phyloP scores from a whole-genome alignment of 768 basidiomycete genomes.

The Inosperma sp. region DNA sequence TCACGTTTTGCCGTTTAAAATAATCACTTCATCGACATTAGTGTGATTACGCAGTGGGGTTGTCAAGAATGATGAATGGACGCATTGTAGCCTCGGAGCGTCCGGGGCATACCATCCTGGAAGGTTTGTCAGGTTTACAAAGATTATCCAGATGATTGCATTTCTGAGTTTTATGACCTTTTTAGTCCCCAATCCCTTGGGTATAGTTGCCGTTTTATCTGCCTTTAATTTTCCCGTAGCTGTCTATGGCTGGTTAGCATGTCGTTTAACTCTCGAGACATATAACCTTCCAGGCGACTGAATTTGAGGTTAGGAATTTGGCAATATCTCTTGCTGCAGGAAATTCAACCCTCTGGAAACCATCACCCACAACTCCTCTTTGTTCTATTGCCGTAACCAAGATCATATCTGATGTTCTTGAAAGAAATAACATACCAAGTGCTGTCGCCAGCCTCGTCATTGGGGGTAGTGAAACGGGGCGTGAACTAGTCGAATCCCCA shows the following conservation, averaged over 20 bases:
- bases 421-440: slow-evolving; percentile 77
- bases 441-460: slow-evolving; percentile 80
- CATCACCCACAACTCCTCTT: slow-evolving; percentile 82
- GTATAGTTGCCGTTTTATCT: slow-evolving; percentile 66
- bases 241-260: slow-evolving; percentile 77
- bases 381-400: slow-evolving; percentile 89
- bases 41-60: slow-evolving; percentile 93
- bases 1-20: slow-evolving; percentile 5
- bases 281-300: slow-evolving; percentile 4
- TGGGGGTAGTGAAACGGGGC: slow-evolving; percentile 78
- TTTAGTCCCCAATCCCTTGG: slow-evolving; percentile 85
- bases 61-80: slow-evolving; percentile 94
- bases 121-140: slow-evolving; percentile 46
- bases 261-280: not conserved
- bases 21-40: slow-evolving; percentile 27
- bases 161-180: no score
- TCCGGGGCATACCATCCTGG: slow-evolving; percentile 85
- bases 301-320: slow-evolving; percentile 63
- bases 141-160: no score
- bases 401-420: slow-evolving; percentile 76
- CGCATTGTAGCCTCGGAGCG: slow-evolving; percentile 83
- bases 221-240: slow-evolving; percentile 98
- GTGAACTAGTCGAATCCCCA: slow-evolving; percentile 66
- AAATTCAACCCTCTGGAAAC: slow-evolving; percentile 95
- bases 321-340: slow-evolving; percentile 84